Percentiles rank a stretch among this genome's conserved stretches.
These are phyloP conservation scores for Botrytis elliptica DNA, from an alignment of 2,329 filamentous ascomycete genomes.

Conservation along the genomic window DNA sequence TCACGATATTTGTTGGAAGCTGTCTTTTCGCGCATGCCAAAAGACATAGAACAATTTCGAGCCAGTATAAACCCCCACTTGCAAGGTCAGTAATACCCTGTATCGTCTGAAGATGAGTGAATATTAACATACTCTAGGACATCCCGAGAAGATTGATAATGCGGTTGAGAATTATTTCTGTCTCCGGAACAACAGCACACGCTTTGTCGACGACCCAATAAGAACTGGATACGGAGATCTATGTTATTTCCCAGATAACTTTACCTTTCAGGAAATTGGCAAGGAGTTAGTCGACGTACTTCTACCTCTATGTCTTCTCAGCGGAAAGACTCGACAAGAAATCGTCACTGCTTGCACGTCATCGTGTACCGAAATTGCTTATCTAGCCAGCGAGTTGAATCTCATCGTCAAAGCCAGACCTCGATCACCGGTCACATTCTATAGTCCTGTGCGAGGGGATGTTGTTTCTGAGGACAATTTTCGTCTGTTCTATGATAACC, in stretches of 20 bases:
- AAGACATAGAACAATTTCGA: background rate
- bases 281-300: background rate
- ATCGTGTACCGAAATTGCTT: background rate
- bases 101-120: background rate
- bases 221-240: background rate
- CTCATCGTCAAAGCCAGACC: background rate
- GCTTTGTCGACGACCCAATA: background rate
- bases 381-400: background rate
- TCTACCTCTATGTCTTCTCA: background rate
- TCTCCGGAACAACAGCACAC: background rate
- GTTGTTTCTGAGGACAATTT: background rate
- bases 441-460: background rate
- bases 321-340: background rate
- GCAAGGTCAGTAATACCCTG: background rate
- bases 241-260: background rate
- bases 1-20: background rate
- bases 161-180: background rate
- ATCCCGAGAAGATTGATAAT: background rate
- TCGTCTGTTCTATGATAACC: background rate
- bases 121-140: background rate
- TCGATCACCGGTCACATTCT: background rate
- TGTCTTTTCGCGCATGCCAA: background rate
- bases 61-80: background rate
- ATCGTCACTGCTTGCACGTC: background rate
- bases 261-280: background rate